A percentile compares a stretch with the other conserved stretches of the same genome.
Conservation (phyloP, 208 protist genomes). For the Leishmania lainsoni region DNA sequence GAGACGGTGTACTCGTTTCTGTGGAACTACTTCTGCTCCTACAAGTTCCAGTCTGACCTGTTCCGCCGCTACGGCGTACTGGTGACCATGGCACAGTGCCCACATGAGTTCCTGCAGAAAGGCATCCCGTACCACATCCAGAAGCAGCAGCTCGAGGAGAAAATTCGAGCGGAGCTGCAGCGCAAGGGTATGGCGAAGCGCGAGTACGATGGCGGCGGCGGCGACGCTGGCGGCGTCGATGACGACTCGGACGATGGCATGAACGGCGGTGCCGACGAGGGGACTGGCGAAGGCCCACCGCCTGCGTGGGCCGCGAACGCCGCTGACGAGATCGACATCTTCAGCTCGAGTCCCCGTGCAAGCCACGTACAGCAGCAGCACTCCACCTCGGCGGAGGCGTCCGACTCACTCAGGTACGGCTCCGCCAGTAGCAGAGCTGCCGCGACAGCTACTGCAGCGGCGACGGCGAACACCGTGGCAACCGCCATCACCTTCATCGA, state of each 20-base stretch:
- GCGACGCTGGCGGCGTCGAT: constrained; percentile 6
- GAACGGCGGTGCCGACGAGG: constrained; percentile 13
- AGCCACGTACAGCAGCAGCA: constrained; percentile 1
- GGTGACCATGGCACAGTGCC: constrained; percentile 79
- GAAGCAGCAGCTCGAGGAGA: constrained; percentile 49
- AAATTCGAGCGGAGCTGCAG: constrained; percentile 34
- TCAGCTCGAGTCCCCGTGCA: constrained; percentile 16
- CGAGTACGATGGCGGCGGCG: constrained; percentile 9
- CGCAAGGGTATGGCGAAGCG: constrained; percentile 23
- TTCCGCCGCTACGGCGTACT: constrained; percentile 79
- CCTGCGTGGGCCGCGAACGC: constrained; percentile 31
- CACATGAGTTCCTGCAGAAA: constrained; percentile 75
- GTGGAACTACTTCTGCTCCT: constrained; percentile 81
- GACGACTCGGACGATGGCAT: constrained; percentile 18
- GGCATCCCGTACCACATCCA: constrained; percentile 57
- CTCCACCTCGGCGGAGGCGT: background rate
- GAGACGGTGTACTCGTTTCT: constrained; percentile 78
- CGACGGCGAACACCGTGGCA: constrained; percentile 4
- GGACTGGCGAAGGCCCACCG: constrained; percentile 9
- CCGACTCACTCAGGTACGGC: background rate
- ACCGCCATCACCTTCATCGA: constrained; percentile 9
- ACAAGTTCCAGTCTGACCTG: constrained; percentile 64
- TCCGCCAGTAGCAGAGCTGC: background rate
- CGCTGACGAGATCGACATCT: constrained; percentile 51
- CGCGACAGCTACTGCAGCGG: constrained; percentile 2